These are phyloP conservation scores for Lachancea lanzarotensis DNA, from an alignment of 805 yeast genomes.

Conservation along the genomic window DNA sequence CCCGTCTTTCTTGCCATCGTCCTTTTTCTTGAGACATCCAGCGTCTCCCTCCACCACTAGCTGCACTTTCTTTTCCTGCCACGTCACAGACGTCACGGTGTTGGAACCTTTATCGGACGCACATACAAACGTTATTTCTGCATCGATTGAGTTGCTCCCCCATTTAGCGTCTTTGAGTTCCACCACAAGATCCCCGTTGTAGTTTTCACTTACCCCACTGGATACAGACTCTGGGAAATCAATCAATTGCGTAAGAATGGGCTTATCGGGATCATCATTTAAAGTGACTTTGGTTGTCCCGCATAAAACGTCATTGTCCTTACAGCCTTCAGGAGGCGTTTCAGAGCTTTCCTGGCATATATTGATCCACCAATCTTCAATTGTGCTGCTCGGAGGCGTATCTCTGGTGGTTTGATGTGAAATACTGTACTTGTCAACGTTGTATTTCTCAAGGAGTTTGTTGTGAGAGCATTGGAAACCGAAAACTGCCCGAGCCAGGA, in stretches of 20 bases:
- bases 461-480: slow-evolving; percentile 19
- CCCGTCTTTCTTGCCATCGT: slow-evolving; percentile 21
- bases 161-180: slow-evolving; percentile 51
- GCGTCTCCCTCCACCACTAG: slow-evolving; percentile 37
- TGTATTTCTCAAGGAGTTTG: slow-evolving; percentile 21
- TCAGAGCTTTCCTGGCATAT: slow-evolving; percentile 48
- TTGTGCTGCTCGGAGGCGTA: slow-evolving; percentile 77
- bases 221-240: slow-evolving; percentile 38
- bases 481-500: not conserved
- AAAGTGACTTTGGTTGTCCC: slow-evolving; percentile 55
- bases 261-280: slow-evolving; percentile 35
- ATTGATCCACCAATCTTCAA: slow-evolving; percentile 61
- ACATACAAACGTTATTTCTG: slow-evolving; percentile 45
- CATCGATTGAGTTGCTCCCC: slow-evolving; percentile 55
- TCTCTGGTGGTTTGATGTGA: slow-evolving; percentile 25
- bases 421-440: slow-evolving; percentile 9
- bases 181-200: slow-evolving; percentile 33
- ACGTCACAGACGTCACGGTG: slow-evolving; percentile 16
- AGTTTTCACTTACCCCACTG: slow-evolving; percentile 27
- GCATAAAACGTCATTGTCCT: slow-evolving; percentile 68
- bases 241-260: slow-evolving; percentile 52
- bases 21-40: slow-evolving; percentile 36
- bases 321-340: slow-evolving; percentile 46
- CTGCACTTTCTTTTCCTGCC: slow-evolving; percentile 24
- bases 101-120: slow-evolving; percentile 33